Evolutionary conservation across 1,139 yeast species (phyloP), one percentile per base, ranked within the genome.

Genomic region (Tardiomyces digboiensis): DNA sequence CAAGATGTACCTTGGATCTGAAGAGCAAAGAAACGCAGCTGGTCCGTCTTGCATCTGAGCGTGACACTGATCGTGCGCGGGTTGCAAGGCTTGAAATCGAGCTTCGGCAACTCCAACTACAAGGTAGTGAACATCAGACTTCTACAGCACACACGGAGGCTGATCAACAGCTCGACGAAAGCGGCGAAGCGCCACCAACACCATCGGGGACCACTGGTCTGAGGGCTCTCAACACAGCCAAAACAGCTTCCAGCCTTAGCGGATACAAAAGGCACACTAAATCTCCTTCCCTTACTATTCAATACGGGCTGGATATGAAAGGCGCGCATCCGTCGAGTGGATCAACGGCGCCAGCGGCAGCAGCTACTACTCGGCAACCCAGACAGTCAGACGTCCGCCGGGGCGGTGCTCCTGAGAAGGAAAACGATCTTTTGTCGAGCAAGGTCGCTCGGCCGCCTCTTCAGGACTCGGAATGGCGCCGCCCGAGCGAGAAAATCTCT

Each of bases 1-100:
- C 81, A 2, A 70, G 68, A 41, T 72, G 74, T 42, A 66, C 69
- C 36, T 66, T 80, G 51, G 68, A 72, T 48, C 61, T 76, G 22
- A 80, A 81, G 58, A 78, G 83, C 39, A 79, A 77, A 51, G 91
- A 82, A 43, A 76, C 83, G 0, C 87, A 80, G 55, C 64, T 82
- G 4, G 68, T 72, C 36, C 65, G 89, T 40, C 66, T 78, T 18
- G 73, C 68, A 43, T 74, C 79, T 42, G 91, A 83, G 52, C 61
- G 78, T 41, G 87, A 80, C 41, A 71, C 70, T 43, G 66, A 78
- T 8, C 71, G 72, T 48, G 59, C 70, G 22, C 71, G 74, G 51
- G 69, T 75, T 7, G 58, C 70, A 21, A 76, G 74, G 49, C 60
- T 79, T 41, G 82, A 80, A 54, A 70, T 68, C 46, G 75, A 75